Conservation (phyloP, 306 rosid species). For the Sechiopsis laciniata region DNA sequence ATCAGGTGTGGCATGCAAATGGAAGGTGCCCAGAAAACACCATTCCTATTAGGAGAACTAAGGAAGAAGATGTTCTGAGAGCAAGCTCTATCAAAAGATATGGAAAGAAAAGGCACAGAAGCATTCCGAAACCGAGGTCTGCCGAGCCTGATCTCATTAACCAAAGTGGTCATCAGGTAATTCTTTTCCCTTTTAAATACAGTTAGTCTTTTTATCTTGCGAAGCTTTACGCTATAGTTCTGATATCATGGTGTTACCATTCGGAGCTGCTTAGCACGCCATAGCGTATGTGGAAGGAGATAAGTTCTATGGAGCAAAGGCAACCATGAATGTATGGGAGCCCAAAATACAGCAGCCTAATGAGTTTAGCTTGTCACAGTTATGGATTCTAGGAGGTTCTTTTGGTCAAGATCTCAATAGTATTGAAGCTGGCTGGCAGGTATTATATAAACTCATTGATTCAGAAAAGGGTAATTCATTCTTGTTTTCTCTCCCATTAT, state of each 20-base stretch:
- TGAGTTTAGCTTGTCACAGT: constrained; percentile 95
- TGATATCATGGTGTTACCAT: neutral
- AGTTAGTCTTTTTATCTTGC: neutral
- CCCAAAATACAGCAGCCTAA: constrained; percentile 87
- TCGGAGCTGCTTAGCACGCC: constrained; percentile 52
- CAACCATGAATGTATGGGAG: constrained; percentile 95
- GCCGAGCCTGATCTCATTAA: constrained; percentile 84
- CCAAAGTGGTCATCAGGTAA: constrained; percentile 34
- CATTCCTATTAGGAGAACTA: constrained; percentile 35
- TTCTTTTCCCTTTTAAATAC: constrained; percentile 1
- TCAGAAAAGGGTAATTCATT: neutral
- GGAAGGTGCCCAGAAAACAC: constrained; percentile 71
- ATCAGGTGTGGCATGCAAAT: constrained; percentile 73
- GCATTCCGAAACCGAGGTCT: constrained; percentile 78
- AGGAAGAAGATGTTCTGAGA: constrained; percentile 75
- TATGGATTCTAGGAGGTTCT: constrained; percentile 92
- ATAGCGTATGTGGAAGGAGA: constrained; percentile 95
- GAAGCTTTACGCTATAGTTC: neutral
- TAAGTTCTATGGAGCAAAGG: constrained; percentile 88
- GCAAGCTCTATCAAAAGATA: constrained; percentile 79
- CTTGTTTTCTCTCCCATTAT: neutral
- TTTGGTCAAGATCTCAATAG: constrained; percentile 97
- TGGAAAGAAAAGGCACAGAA: constrained; percentile 82
- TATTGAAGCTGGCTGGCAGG: constrained; percentile 99
- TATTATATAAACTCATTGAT: neutral